phyloP scores from a whole-genome alignment of 176 grass and related monocot genomes.

The Carex littledalei region DNA sequence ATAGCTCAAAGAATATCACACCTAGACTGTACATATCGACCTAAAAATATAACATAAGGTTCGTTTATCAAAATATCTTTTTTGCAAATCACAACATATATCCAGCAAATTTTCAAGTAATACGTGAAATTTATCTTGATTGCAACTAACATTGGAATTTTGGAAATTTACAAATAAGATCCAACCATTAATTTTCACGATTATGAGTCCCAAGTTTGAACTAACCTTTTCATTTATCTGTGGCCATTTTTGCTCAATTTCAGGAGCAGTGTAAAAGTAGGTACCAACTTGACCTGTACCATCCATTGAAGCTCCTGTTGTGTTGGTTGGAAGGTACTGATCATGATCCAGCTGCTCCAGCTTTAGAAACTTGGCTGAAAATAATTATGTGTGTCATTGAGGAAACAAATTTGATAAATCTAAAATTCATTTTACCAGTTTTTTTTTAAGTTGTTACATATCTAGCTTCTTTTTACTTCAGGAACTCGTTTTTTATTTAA shows the following conservation, averaged over 20 bases:
- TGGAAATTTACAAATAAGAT: background rate
- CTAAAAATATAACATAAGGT: constrained; percentile 32
- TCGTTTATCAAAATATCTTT: background rate
- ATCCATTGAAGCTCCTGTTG: constrained; percentile 74
- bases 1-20: constrained; percentile 98
- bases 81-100: background rate
- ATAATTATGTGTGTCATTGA: constrained; percentile 16
- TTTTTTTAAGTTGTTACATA: background rate
- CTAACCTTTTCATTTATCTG: constrained; percentile 96
- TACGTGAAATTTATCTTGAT: background rate
- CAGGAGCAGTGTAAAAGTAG: constrained; percentile 94
- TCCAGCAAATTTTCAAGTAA: background rate
- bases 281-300: constrained; percentile 93
- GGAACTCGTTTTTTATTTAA: background rate
- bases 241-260: constrained; percentile 89
- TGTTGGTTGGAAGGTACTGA: constrained; percentile 73
- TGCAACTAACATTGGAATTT: background rate
- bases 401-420: constrained; percentile 19
- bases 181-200: background rate
- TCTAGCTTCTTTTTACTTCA: background rate
- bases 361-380: constrained; percentile 93
- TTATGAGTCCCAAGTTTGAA: background rate
- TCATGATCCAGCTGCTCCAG: constrained; percentile 85
- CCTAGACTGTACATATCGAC: constrained; percentile 98
- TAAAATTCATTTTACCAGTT: background rate